A percentile compares a stretch with the other conserved stretches of the same genome.
Evolutionary conservation across 768 basidiomycete genomes (phyloP).

Genomic region (Tubosaeta brunneosetosa): DNA sequence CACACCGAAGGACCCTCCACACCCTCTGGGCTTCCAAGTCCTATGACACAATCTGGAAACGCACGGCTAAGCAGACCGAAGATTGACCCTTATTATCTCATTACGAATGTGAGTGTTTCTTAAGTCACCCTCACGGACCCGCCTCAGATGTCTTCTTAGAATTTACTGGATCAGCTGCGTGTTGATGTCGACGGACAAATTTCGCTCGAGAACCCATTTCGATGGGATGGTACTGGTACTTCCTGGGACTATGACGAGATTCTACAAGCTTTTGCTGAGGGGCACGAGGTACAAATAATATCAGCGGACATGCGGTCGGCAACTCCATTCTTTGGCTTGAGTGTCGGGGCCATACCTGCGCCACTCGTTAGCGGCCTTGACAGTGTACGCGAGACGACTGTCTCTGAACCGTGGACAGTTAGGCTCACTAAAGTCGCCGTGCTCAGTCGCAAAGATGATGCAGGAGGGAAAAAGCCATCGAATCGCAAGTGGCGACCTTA

Average conservation of each 20-base stretch:
- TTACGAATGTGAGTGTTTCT: constrained; percentile 58
- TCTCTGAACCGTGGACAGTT: constrained; percentile 42
- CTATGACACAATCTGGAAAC: constrained; percentile 30
- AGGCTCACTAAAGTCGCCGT: constrained; percentile 78
- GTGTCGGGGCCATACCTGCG: constrained; percentile 33
- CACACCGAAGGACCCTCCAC: constrained; percentile 41
- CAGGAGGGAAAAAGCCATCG: constrained; percentile 67
- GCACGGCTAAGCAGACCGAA: constrained; percentile 55
- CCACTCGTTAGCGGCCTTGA: constrained; percentile 29
- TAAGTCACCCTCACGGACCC: background rate
- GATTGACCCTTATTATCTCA: constrained; percentile 90
- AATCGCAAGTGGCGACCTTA: constrained; percentile 87
- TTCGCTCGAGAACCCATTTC: constrained; percentile 59
- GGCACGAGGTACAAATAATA: constrained; percentile 53
- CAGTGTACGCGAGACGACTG: constrained; percentile 21
- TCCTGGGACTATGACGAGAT: constrained; percentile 66
- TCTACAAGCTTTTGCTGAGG: constrained; percentile 58
- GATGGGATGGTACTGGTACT: constrained; percentile 60
- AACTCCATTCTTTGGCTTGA: constrained; percentile 39
- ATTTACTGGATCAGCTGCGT: constrained; percentile 63
- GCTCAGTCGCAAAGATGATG: constrained; percentile 78
- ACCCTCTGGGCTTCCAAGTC: constrained; percentile 26
- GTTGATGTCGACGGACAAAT: constrained; percentile 58
- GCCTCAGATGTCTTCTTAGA: constrained; percentile 35
- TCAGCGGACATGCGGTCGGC: constrained; percentile 38